Evolutionary conservation across 2,329 filamentous ascomycete species (phyloP).

Genomic region (Rutstroemia sp.): DNA sequence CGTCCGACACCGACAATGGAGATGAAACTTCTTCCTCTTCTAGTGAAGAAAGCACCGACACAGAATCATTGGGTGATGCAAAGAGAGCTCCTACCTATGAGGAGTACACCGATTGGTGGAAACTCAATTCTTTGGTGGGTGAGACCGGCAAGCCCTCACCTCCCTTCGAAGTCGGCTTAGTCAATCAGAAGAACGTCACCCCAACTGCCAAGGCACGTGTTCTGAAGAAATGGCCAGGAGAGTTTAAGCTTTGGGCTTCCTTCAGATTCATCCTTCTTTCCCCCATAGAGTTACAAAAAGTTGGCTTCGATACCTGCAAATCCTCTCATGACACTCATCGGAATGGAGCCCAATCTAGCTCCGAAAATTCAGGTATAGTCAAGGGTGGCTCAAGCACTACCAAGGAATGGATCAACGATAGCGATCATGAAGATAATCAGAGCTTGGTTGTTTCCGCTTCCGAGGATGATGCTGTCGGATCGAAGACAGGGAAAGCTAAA

Average conservation of each 20-base stretch:
- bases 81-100: constrained; percentile 15
- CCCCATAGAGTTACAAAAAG: constrained; percentile 5
- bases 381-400: background rate
- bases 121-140: constrained; percentile 10
- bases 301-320: constrained; percentile 8
- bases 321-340: background rate
- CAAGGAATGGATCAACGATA: background rate
- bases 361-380: background rate
- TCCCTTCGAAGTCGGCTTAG: constrained; percentile 17
- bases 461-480: background rate
- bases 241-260: constrained; percentile 15
- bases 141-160: constrained; percentile 4
- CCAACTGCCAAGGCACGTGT: constrained; percentile 11
- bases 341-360: background rate
- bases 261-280: constrained; percentile 17
- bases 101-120: constrained; percentile 15
- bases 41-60: background rate
- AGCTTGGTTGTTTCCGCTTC: too few species aligned
- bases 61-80: background rate
- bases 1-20: background rate
- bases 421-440: background rate
- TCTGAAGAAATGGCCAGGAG: constrained; percentile 7
- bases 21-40: background rate
- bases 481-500: background rate
- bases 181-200: constrained; percentile 2